phyloP scores from a whole-genome alignment of 2,329 filamentous ascomycete genomes.

The Stemphylium vesicarium region DNA sequence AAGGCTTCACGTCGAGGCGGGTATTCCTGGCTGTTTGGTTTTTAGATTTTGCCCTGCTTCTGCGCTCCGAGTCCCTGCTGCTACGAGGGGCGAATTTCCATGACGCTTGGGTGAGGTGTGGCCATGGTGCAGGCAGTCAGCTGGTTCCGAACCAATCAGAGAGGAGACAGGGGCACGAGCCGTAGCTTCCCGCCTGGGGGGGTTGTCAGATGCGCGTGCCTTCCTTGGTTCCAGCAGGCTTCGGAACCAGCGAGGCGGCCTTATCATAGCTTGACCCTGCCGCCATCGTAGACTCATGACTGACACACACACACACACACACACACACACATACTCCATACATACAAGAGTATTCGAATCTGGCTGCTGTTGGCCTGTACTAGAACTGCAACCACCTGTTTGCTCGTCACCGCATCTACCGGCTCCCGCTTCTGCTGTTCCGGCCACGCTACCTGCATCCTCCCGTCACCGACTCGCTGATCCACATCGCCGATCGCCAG shows the following conservation, averaged over 20 bases:
- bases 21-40: too few relatives aligned
- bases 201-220: constrained; percentile 24
- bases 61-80: constrained; percentile 13
- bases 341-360: constrained; percentile 10
- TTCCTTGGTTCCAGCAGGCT: constrained; percentile 27
- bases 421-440: constrained; percentile 7
- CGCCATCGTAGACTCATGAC: constrained; percentile 5
- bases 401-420: not conserved
- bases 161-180: constrained; percentile 16
- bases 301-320: constrained; percentile 11
- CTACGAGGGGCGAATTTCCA: constrained; percentile 10
- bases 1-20: too few relatives aligned
- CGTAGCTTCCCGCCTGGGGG: constrained; percentile 22
- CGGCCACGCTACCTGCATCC: constrained; percentile 20
- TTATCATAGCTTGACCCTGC: constrained; percentile 20
- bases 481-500: constrained; percentile 42
- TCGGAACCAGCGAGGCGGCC: constrained; percentile 17
- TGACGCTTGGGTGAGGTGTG: constrained; percentile 19
- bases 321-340: constrained; percentile 12
- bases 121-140: constrained; percentile 17
- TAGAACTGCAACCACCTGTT: not conserved
- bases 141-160: constrained; percentile 25
- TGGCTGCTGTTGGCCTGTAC: not conserved
- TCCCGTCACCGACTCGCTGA: constrained; percentile 37
- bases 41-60: constrained; percentile 19